Base-by-base conservation (phyloP, 345 rosid genomes). In the Gynandropsis gynandra region DNA sequence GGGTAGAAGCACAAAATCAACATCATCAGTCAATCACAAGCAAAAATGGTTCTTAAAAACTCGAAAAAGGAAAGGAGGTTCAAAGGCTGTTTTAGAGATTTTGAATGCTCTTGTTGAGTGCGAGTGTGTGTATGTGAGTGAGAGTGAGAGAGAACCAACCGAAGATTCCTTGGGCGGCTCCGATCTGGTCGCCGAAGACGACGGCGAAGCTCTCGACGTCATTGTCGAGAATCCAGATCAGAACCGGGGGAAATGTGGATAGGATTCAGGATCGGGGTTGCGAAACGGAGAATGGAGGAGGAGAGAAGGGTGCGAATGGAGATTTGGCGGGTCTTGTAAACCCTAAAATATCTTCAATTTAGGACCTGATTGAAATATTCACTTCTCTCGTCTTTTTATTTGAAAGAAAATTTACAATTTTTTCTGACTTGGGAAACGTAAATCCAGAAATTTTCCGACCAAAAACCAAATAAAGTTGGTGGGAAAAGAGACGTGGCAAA, bases 151-250 rank as follows among this genome's bases (percentile, higher is more conserved):
- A 65, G 43, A 40, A 49, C 41, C 50, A 50, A 76, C 84, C 76
- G 66, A 63, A 32, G 60, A 61, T 33, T 66, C 70, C 18, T 68
- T 55, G 12, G 14, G 57, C 50, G 71, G 76, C 51, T 66, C 95
- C 81, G 95, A 80, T 85, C 87, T 56, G 66, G 56, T 57, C 27
- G 68, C 74, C 72, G 95, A 77, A 46, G 72, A 61, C 34, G 88
- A 58, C 16, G 83, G 77, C 72, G 82, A 72, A 17, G 72, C 66
- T 70, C 72, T 59, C 50, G 81, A 78, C 69, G 76, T 75, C 97
- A 84, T 88, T 56, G 78, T 14, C 52, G 61, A 46, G 58, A 17
- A 36, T 17, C 57, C 54, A 52, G 68, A 42, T 70, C 33, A 70
- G 70, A 56, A 59, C 78, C 52, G 68, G 61, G 21, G 37, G 38